phyloP scores from a whole-genome alignment of 2,329 filamentous ascomycete genomes.

The Hymenoscyphus fraxineus region DNA sequence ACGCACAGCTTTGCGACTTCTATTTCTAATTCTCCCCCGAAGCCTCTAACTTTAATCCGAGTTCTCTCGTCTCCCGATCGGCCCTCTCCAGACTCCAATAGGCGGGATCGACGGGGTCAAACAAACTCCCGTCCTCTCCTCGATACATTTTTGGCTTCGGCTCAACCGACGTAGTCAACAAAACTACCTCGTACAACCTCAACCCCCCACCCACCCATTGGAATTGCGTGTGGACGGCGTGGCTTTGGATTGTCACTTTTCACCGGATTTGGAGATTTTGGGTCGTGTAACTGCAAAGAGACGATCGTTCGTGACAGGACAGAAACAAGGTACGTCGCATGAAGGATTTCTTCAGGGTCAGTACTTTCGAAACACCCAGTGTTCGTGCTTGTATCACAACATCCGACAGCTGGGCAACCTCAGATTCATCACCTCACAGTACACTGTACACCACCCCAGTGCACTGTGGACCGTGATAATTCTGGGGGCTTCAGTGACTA shows the following conservation, averaged over 20 bases:
- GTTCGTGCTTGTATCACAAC: conserved; percentile 28
- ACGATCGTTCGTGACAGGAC: neutral
- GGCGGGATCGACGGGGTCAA: neutral
- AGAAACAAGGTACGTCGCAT: conserved; percentile 24
- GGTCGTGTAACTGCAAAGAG: conserved; percentile 10
- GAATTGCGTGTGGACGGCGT: conserved; percentile 5
- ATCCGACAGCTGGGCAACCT: conserved; percentile 6
- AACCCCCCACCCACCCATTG: neutral
- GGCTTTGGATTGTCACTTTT: conserved; percentile 4
- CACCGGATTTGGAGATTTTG: neutral
- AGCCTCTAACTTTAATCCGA: neutral
- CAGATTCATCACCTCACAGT: neutral
- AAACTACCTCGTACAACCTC: neutral
- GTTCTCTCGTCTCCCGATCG: too few relatives aligned
- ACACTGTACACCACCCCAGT: neutral
- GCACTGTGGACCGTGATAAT: neutral
- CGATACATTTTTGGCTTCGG: neutral
- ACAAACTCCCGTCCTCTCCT: neutral
- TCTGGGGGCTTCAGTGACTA: neutral
- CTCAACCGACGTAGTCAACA: neutral
- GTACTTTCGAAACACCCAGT: conserved; percentile 33
- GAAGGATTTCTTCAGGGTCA: conserved; percentile 24
- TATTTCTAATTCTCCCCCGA: neutral
- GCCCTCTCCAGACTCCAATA: neutral
- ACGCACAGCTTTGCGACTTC: neutral